These are phyloP conservation scores for Ophiostoma sp. DNA, from an alignment of 2,329 filamentous ascomycete species.

Conservation along the genomic window DNA sequence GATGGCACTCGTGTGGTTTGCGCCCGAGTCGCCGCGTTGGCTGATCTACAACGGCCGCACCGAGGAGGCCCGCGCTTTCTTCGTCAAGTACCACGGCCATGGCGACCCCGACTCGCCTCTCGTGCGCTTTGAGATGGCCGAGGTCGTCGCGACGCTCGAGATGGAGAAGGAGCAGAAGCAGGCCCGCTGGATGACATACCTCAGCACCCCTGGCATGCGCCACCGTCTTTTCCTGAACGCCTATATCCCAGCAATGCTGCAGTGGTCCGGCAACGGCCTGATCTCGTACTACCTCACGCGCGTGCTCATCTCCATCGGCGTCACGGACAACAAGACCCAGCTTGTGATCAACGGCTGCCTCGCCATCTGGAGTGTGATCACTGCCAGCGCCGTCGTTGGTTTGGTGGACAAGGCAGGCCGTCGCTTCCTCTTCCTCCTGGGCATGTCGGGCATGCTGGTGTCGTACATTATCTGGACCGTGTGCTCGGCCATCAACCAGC, in stretches of 20 bases:
- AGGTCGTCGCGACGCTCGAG: constrained; percentile 33
- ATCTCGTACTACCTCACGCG: constrained; percentile 35
- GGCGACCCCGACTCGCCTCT: constrained; percentile 21
- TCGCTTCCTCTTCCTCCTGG: constrained; percentile 29
- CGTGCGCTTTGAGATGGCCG: constrained; percentile 25
- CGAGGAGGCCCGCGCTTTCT: constrained; percentile 38
- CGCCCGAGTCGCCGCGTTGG: constrained; percentile 25
- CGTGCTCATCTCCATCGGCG: constrained; percentile 33
- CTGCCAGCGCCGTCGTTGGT: constrained; percentile 8
- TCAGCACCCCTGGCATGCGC: constrained; percentile 25
- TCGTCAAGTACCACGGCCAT: constrained; percentile 24
- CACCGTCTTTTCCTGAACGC: constrained; percentile 24
- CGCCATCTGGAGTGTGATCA: constrained; percentile 22
- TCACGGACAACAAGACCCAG: constrained; percentile 27
- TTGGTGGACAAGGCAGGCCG: constrained; percentile 25
- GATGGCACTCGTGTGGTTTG: constrained; percentile 21
- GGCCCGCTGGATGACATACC: constrained; percentile 20
- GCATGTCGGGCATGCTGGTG: constrained; percentile 24
- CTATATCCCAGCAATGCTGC: constrained; percentile 23
- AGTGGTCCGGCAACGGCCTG: constrained; percentile 28
- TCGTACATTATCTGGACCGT: constrained; percentile 23
- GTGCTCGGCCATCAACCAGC: constrained; percentile 24
- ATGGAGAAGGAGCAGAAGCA: constrained; percentile 30
- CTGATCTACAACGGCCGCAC: constrained; percentile 25
- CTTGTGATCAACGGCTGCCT: constrained; percentile 28